Evolutionary conservation across 2,329 filamentous ascomycete species (phyloP).

Genomic region (Sclerotinia spermophila): DNA sequence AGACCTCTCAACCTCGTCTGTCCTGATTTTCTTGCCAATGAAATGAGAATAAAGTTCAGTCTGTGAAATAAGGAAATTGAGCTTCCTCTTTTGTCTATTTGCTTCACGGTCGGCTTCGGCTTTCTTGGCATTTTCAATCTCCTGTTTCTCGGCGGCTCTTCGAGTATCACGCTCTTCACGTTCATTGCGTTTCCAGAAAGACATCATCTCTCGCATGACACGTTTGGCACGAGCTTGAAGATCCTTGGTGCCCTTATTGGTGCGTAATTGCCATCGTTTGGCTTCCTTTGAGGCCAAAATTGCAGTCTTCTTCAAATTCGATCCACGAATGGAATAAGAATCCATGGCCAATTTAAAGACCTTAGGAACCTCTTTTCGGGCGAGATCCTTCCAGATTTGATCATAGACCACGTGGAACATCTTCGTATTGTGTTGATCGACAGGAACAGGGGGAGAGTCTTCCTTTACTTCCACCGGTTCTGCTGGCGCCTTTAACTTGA

Average conservation of each 20-base stretch:
- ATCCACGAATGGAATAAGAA: constrained; percentile 80
- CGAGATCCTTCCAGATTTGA: constrained; percentile 93
- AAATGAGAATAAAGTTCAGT: constrained; percentile 99
- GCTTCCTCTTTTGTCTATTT: constrained; percentile 94
- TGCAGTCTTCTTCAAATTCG: constrained; percentile 97
- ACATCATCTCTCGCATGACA: constrained; percentile 99
- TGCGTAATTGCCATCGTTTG: constrained; percentile 92
- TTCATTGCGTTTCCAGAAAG: constrained; percentile 99
- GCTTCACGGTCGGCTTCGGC: constrained; percentile 97
- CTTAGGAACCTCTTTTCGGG: constrained; percentile 89
- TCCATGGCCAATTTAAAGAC: constrained; percentile 83
- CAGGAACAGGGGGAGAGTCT: constrained; percentile 41
- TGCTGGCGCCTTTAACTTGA: constrained; percentile 42
- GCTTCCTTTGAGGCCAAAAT: constrained; percentile 96
- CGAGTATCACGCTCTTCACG: constrained; percentile 92
- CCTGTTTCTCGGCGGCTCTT: constrained; percentile 90
- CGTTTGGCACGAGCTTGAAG: constrained; percentile 95
- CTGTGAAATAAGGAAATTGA: constrained; percentile 98
- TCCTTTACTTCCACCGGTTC: constrained; percentile 34
- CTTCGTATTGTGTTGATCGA: constrained; percentile 69
- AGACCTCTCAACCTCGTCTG: constrained; percentile 86
- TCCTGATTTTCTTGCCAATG: constrained; percentile 99
- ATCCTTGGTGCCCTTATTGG: constrained; percentile 98
- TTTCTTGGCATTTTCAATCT: constrained; percentile 93
- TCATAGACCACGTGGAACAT: constrained; percentile 97